These are phyloP conservation scores for Skeletonema costatum DNA, from an alignment of 108 stramenopile genomes.

Conservation along the genomic window DNA sequence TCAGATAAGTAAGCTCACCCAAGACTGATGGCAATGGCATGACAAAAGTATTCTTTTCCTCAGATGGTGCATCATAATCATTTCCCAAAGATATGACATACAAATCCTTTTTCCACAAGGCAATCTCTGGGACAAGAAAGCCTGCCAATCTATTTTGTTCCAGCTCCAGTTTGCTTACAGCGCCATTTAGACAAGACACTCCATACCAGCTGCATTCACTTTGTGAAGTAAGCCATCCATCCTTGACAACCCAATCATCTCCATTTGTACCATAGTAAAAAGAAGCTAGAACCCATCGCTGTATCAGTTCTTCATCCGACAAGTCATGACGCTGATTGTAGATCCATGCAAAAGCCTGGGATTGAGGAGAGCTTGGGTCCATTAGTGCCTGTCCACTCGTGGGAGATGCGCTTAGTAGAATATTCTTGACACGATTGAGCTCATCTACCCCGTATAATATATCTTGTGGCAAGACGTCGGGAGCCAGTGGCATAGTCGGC, in stretches of 20 bases:
- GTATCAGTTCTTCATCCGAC: constrained; percentile 23
- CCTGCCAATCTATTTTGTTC: constrained; percentile 37
- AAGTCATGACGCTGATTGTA: constrained; percentile 12
- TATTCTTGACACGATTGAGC: constrained; percentile 7
- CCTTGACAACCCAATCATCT: constrained; percentile 28
- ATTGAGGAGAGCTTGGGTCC: constrained; percentile 27
- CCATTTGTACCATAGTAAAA: constrained; percentile 53
- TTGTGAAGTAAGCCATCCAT: constrained; percentile 50
- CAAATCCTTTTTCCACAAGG: constrained; percentile 11
- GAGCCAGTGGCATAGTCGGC: constrained; percentile 6
- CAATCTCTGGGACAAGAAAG: constrained; percentile 31
- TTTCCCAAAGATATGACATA: constrained; percentile 38
- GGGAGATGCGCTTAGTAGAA: constrained; percentile 28
- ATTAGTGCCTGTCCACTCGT: constrained; percentile 12
- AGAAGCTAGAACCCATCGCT: constrained; percentile 54
- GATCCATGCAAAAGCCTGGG: constrained; percentile 22
- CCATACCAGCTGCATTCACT: constrained; percentile 66
- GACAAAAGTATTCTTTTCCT: constrained; percentile 22
- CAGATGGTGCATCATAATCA: constrained; percentile 29
- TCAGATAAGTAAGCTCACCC: constrained; percentile 20
- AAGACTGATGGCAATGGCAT: constrained; percentile 38
- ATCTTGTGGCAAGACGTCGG: constrained; percentile 20
- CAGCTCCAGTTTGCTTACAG: constrained; percentile 21
- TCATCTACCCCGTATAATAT: constrained; percentile 10
- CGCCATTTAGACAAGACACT: constrained; percentile 28